Base-by-base conservation (phyloP, 1,284 basidiomycete genomes). In the Tilletiopsis washingtonensis region DNA sequence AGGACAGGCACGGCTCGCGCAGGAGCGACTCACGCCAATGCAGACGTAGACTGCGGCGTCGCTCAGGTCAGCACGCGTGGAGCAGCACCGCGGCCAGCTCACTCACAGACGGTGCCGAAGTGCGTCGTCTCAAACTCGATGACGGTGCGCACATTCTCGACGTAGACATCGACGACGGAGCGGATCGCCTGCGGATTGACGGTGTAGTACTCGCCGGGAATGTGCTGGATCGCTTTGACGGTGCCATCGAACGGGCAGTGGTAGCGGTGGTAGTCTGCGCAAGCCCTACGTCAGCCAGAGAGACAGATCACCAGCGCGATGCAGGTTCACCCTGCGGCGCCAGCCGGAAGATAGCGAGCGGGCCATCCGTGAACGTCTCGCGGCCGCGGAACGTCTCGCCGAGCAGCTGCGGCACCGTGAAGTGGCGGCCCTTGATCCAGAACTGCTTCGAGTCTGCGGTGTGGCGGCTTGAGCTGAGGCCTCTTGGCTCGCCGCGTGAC, bases 401-500 rank as follows among this genome's bases (percentile, higher is more conserved):
- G 0, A 98, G 79, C 36, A 98, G 77, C 1, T 84, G 79, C 1
- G 76, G 78, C 1, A 97, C 79, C 0, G 82, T 84, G 69, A 97
- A 97, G 61, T 94, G 89, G 21, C 89, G 82, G 0, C 93, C 94
- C 71, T 98, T 98, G 76, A 98, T 94, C 93, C 94, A 98, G 4
- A 98, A 76, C 20, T 79, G 77, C 1, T 88, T 96, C 1, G 94
- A 91, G 48, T 88, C 85, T 41, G 74, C 77, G n/a, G n/a, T n/a
- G n/a, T n/a, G n/a, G n/a, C n/a, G n/a, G n/a, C n/a, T n/a, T n/a
- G n/a, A n/a, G n/a, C n/a, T n/a, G n/a, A n/a, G n/a, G n/a, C n/a
- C n/a, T n/a, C n/a, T n/a, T n/a, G n/a, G n/a, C n/a, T n/a, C n/a
- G n/a, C n/a, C n/a, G n/a, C n/a, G n/a, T n/a, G n/a, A n/a, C n/a